phyloP scores from a whole-genome alignment of 306 rosid genomes.

The Malus orientalis region DNA sequence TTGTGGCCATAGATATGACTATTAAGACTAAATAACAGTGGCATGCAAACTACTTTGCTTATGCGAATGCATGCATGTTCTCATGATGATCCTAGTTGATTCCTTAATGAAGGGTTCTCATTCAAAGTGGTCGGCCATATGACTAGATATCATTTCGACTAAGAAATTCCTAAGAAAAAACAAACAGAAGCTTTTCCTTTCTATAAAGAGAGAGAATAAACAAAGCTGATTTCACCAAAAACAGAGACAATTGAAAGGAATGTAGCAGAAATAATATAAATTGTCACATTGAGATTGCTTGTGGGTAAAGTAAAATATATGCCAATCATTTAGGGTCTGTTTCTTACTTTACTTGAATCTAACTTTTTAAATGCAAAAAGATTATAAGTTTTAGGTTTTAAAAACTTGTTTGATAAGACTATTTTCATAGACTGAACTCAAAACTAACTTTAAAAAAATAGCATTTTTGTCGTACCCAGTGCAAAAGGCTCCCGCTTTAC shows the following conservation, averaged over 20 bases:
- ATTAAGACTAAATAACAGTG: neutral
- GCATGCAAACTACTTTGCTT: neutral
- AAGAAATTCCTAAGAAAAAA: neutral
- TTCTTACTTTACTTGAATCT: rapidly evolving
- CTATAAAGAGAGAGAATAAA: neutral
- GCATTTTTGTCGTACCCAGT: too few relatives aligned
- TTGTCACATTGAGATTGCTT: neutral
- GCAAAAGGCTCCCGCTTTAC: too few relatives aligned
- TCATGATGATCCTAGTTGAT: neutral
- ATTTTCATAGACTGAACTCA: too few relatives aligned
- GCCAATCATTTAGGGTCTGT: neutral
- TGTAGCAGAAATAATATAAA: neutral
- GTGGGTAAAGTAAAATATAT: neutral
- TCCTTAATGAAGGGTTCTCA: neutral
- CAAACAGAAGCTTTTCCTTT: neutral
- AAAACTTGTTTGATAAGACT: too few relatives aligned
- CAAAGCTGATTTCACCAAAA: neutral
- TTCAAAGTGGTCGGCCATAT: neutral
- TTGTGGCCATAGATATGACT: neutral
- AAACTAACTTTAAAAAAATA: too few relatives aligned
- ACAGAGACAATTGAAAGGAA: neutral
- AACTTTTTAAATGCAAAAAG: rapidly evolving
- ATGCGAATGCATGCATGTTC: neutral
- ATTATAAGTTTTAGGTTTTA: too few relatives aligned
- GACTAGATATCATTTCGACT: neutral